A percentile compares a stretch with the other conserved stretches of the same genome.
Evolutionary conservation across 2,329 filamentous ascomycete species (phyloP).

Genomic region (Chaetomiaceae sp.): DNA sequence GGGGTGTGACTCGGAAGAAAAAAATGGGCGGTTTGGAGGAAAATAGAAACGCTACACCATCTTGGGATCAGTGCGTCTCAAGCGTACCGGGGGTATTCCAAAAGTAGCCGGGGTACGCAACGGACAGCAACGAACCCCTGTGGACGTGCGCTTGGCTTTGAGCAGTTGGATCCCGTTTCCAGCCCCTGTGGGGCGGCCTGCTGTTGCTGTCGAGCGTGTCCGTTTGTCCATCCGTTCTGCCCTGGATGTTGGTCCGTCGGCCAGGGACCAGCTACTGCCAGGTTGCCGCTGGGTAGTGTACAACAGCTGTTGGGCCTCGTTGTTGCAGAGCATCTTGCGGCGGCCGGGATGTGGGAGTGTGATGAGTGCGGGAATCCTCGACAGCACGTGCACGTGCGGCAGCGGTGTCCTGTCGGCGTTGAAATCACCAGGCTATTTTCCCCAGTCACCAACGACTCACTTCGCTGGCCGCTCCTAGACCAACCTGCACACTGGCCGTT

Average conservation of each 20-base stretch:
- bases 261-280: too few relatives aligned
- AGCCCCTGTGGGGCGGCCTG: constrained; percentile 12
- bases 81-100: constrained; percentile 18
- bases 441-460: too few relatives aligned
- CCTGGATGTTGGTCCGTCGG: too few relatives aligned
- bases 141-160: constrained; percentile 6
- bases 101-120: constrained; percentile 20
- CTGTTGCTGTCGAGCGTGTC: constrained; percentile 1
- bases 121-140: constrained; percentile 4
- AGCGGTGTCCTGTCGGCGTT: too few relatives aligned
- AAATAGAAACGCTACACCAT: constrained; percentile 23
- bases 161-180: constrained; percentile 19
- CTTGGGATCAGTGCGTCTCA: constrained; percentile 18
- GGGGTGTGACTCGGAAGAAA: constrained; percentile 8
- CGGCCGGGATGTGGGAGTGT: too few relatives aligned
- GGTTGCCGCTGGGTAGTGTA: not conserved
- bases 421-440: too few relatives aligned
- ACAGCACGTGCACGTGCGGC: too few relatives aligned
- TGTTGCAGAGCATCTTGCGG: too few relatives aligned
- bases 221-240: constrained; percentile 9
- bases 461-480: too few relatives aligned
- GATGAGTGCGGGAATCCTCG: too few relatives aligned
- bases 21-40: constrained; percentile 14
- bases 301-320: constrained; percentile 19
- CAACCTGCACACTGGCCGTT: too few relatives aligned